A percentile compares a stretch with the other conserved stretches of the same genome.
Evolutionary conservation across 202 grass and related monocot genomes (phyloP).

Genomic region (Panicum virgatum): DNA sequence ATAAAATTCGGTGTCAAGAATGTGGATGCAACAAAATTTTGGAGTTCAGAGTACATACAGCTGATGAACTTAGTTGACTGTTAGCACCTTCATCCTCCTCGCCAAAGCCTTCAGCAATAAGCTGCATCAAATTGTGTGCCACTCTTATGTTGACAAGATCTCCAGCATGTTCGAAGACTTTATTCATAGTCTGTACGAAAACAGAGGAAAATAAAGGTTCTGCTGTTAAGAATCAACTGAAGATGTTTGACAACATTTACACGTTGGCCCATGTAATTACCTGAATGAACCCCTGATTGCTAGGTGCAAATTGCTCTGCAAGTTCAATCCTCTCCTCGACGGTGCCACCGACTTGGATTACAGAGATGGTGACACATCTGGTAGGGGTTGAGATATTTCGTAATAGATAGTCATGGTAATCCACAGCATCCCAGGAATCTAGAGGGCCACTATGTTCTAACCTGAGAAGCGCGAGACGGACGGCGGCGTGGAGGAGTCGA

Average conservation of each 20-base stretch:
- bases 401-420: too few relatives aligned
- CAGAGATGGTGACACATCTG: too few relatives aligned
- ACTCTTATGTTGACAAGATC: constrained; percentile 97
- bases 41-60: constrained; percentile 69
- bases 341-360: too few relatives aligned
- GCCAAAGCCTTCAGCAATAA: constrained; percentile 98
- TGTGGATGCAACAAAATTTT: neutral
- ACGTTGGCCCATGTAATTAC: constrained; percentile 34
- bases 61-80: constrained; percentile 94
- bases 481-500: too few relatives aligned
- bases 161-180: constrained; percentile 99
- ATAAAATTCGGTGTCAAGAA: constrained; percentile 14
- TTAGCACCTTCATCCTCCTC: constrained; percentile 97
- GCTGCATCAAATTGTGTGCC: constrained; percentile 96
- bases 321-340: too few relatives aligned
- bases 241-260: constrained; percentile 1
- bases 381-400: too few relatives aligned
- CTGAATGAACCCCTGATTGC: constrained; percentile 99
- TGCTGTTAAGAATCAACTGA: constrained; percentile 8
- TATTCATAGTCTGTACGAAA: constrained; percentile 91
- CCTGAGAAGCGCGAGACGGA: too few relatives aligned
- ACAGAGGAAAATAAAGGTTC: constrained; percentile 19
- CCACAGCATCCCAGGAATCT: too few relatives aligned
- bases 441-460: too few relatives aligned
- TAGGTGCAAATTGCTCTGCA: constrained; percentile 97